phyloP scores from a whole-genome alignment of 2,329 filamentous ascomycete genomes.

The Cladosporium sp. region DNA sequence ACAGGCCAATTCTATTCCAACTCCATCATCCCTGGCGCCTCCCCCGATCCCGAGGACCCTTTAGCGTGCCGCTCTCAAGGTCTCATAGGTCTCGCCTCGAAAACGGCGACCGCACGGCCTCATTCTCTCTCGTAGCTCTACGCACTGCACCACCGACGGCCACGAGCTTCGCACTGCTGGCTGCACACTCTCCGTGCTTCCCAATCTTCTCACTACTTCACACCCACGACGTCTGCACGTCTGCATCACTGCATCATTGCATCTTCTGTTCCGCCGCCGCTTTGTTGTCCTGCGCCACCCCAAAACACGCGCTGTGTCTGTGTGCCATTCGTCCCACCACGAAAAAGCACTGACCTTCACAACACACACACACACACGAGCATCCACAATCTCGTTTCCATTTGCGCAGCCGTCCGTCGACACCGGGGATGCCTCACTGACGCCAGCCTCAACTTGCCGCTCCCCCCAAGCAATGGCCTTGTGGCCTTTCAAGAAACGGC shows the following conservation, averaged over 20 bases:
- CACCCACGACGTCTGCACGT: neutral
- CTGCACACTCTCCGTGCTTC: neutral
- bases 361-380: neutral
- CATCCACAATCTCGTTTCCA: neutral
- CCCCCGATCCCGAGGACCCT: too few relatives aligned
- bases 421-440: conserved; percentile 9
- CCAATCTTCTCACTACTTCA: neutral
- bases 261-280: conserved; percentile 5
- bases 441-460: neutral
- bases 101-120: too few relatives aligned
- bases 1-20: too few relatives aligned
- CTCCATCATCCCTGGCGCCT: too few relatives aligned
- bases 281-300: too few relatives aligned
- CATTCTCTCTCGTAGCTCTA: too few relatives aligned
- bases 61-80: too few relatives aligned
- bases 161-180: too few relatives aligned
- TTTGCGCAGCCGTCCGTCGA: neutral
- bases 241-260: conserved; percentile 6
- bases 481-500: conserved; percentile 77
- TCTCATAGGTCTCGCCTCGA: too few relatives aligned
- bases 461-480: conserved; percentile 57
- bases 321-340: neutral
- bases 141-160: too few relatives aligned
- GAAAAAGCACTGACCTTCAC: neutral
- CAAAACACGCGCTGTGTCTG: conserved; percentile 7